Evolutionary conservation across 306 rosid species (phyloP).

Genomic region (Cicer yamashitae): DNA sequence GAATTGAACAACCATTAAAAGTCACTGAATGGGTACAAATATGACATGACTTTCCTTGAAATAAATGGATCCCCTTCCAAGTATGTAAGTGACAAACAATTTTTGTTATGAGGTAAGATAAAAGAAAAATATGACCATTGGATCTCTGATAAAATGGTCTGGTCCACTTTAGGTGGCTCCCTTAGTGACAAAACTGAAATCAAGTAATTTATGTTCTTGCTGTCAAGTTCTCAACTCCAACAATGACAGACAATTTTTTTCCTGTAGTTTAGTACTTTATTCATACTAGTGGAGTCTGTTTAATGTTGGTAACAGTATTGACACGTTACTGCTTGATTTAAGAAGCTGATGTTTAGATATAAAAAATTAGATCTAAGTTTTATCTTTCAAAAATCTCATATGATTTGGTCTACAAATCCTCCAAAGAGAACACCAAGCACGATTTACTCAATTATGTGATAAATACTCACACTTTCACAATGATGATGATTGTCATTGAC

Average conservation of each 20-base stretch:
- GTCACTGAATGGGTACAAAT: too few relatives aligned
- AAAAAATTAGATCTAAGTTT: not conserved
- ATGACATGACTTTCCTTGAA: too few relatives aligned
- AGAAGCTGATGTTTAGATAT: not conserved
- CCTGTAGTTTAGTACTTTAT: not conserved
- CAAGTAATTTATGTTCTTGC: conserved; percentile 2
- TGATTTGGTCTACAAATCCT: not conserved
- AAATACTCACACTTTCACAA: not conserved
- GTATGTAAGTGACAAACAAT: not conserved
- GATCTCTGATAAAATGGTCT: not conserved
- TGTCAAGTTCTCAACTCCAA: not conserved
- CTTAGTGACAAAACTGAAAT: not conserved
- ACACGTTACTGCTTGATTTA: not conserved
- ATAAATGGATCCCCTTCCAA: too few relatives aligned
- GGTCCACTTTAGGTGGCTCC: not conserved
- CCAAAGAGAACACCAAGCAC: not conserved
- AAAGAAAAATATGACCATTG: not conserved
- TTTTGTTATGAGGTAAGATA: not conserved
- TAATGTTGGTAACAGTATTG: not conserved
- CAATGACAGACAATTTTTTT: not conserved
- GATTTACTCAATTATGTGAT: not conserved
- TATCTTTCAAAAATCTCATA: not conserved
- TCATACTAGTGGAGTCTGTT: not conserved
- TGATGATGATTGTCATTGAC: not conserved
- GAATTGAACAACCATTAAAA: too few relatives aligned